A percentile compares a stretch with the other conserved stretches of the same genome.
phyloP scores from a whole-genome alignment of 2,329 filamentous ascomycete genomes.

The Macrophomina phaseolina region DNA sequence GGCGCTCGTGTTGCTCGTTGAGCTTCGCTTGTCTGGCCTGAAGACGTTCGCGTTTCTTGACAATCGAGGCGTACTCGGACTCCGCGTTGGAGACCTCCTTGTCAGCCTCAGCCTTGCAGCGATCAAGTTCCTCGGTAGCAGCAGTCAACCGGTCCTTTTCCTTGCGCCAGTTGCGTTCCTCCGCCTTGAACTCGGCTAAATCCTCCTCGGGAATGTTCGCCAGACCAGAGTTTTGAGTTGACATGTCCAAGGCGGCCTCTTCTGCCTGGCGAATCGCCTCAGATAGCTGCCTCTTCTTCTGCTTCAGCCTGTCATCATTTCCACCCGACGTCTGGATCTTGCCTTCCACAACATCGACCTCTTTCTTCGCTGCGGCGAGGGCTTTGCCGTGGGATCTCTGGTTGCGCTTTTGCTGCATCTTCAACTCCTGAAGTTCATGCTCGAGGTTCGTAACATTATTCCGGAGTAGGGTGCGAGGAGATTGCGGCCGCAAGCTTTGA shows the following conservation, averaged over 20 bases:
- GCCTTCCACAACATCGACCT: slow-evolving; percentile 71
- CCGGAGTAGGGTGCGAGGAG: slow-evolving; percentile 76
- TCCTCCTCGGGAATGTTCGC: slow-evolving; percentile 70
- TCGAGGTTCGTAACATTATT: slow-evolving; percentile 77
- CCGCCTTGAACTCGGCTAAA: slow-evolving; percentile 60
- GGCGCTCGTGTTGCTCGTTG: slow-evolving; percentile 72
- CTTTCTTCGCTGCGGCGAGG: slow-evolving; percentile 70
- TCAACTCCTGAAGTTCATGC: slow-evolving; percentile 71
- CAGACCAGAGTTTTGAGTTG: slow-evolving; percentile 67
- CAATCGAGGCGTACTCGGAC: slow-evolving; percentile 66
- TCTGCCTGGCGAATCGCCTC: slow-evolving; percentile 75
- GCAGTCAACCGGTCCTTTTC: slow-evolving; percentile 58
- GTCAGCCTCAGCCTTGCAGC: slow-evolving; percentile 67
- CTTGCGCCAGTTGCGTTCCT: slow-evolving; percentile 63
- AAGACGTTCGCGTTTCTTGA: slow-evolving; percentile 75
- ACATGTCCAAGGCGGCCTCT: slow-evolving; percentile 63
- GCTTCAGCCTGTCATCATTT: slow-evolving; percentile 75
- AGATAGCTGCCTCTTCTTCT: slow-evolving; percentile 76
- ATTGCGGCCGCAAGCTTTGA: slow-evolving; percentile 72
- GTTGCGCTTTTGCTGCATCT: slow-evolving; percentile 69
- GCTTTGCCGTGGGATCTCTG: slow-evolving; percentile 78
- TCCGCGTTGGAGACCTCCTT: slow-evolving; percentile 67
- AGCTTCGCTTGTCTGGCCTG: slow-evolving; percentile 73
- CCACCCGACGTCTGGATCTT: slow-evolving; percentile 71
- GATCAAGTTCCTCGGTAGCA: slow-evolving; percentile 63